Percentiles rank a stretch among this genome's conserved stretches.
phyloP scores from a whole-genome alignment of 257 asterid species.

The Nicotiana attenuata region DNA sequence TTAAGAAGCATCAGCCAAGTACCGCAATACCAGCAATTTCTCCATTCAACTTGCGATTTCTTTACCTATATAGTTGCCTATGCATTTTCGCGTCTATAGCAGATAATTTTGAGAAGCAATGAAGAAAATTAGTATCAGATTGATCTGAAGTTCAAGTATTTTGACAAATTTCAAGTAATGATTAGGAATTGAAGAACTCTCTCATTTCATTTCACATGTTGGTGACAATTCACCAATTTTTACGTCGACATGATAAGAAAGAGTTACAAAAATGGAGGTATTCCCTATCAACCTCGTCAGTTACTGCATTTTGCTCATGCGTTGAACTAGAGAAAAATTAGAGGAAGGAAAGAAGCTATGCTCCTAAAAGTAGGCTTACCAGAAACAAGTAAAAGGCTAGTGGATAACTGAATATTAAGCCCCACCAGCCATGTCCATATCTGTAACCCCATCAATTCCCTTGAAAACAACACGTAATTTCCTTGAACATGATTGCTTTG shows the following conservation, averaged over 20 bases:
- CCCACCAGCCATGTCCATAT: constrained; percentile 80
- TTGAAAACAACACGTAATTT: constrained; percentile 69
- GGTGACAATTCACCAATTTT: background rate
- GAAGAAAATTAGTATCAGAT: background rate
- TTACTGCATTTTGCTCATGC: background rate
- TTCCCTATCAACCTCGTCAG: constrained; percentile 3
- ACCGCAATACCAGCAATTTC: background rate
- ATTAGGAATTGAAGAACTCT: background rate
- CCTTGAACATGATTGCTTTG: constrained; percentile 79
- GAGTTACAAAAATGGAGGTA: constrained; percentile 13
- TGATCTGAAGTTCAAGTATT: background rate
- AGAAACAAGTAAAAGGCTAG: background rate
- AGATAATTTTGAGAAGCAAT: background rate
- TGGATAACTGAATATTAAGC: constrained; percentile 31
- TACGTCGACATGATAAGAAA: constrained; percentile 2
- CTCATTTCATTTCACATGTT: background rate
- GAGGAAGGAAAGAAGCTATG: background rate
- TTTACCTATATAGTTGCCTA: background rate
- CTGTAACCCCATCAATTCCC: constrained; percentile 59
- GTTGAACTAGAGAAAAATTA: background rate
- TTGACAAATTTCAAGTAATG: background rate
- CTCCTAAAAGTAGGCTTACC: background rate
- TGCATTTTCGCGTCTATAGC: background rate
- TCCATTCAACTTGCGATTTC: background rate
- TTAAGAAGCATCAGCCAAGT: background rate